Evolutionary conservation across 176 grass and related monocot genomes (phyloP), one percentile per base, ranked within the genome.

Genomic region (Oryza australiensis): DNA sequence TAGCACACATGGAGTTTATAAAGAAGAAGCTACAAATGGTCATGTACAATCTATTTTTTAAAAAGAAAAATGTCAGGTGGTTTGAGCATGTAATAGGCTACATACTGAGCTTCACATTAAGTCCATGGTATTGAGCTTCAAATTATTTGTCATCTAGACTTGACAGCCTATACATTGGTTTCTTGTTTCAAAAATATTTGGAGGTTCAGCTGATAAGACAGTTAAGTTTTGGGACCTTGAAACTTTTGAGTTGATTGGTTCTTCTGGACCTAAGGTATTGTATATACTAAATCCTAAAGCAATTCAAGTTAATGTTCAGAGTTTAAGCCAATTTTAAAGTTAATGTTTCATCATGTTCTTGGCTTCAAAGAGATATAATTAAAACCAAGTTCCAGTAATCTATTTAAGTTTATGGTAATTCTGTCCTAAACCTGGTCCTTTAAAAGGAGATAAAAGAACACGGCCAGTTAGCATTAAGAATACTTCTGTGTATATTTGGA

Each of bases 191-290:
- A 89, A 46, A 82, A 75, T 9, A 11, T 72, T 68, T 82, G 43
- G 76, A 95, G 95, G 92, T 86, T 95, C 88, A 82, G 84, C 87
- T 86, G 95, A 91, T 82, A 98, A 85, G 76, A 91, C 90, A 63
- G 68, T 98, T 76, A 98, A 94, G 76, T 98, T 95, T 87, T 98
- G 95, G 95, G 92, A 98, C 73, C 90, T 93, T 73, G 95, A 98
- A 71, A 98, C 90, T 81, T 95, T 98, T 84, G 95, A 98, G 83
- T 84, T 93, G 75, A 91, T 93, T 74, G 92, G 95, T 30, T 98
- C 95, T 76, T 89, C 87, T 84, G 84, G 89, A 85, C 90, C 90
- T 73, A 88, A 98, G 92, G 95, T 98, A 89, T 42, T 32, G 66
- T 43, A 65, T 72, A 30, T 79, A 68, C 77, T 66, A 84, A 72